These are phyloP conservation scores for Carex littledalei DNA, from an alignment of 176 grass and related monocot species.

Conservation along the genomic window DNA sequence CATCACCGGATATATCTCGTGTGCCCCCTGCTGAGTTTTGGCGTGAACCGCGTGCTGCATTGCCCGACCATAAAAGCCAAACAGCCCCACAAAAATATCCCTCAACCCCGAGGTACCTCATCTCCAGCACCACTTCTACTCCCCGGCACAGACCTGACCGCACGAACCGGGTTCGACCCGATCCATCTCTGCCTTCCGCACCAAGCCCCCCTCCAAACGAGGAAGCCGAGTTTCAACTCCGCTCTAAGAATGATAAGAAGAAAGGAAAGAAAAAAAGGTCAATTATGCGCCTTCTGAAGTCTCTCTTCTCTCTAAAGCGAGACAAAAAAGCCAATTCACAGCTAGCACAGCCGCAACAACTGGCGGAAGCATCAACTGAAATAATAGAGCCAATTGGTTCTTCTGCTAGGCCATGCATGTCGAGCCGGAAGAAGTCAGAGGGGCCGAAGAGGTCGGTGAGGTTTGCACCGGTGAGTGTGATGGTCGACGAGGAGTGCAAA, in stretches of 20 bases:
- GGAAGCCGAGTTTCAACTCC: not conserved
- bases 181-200: constrained; percentile 28
- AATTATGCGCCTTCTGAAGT: constrained; percentile 11
- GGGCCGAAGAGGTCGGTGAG: constrained; percentile 55
- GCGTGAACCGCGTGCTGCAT: not conserved
- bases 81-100: not conserved
- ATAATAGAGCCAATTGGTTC: constrained; percentile 38
- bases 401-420: constrained; percentile 50
- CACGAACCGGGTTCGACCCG: constrained; percentile 35
- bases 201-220: not conserved
- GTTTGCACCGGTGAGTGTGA: constrained; percentile 55
- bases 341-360: not conserved
- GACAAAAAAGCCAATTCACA: not conserved
- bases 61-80: not conserved
- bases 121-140: constrained; percentile 26
- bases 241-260: constrained; percentile 6
- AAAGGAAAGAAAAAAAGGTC: constrained; percentile 25
- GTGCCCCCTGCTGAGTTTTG: not conserved
- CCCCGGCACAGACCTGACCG: constrained; percentile 33
- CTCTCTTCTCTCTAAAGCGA: constrained; percentile 32
- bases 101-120: constrained; percentile 16
- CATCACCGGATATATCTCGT: not conserved
- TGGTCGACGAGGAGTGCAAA: constrained; percentile 42
- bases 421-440: constrained; percentile 18
- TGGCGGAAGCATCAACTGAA: not conserved